phyloP scores from a whole-genome alignment of 495 filamentous ascomycete species.

The Echria macrotheca region DNA sequence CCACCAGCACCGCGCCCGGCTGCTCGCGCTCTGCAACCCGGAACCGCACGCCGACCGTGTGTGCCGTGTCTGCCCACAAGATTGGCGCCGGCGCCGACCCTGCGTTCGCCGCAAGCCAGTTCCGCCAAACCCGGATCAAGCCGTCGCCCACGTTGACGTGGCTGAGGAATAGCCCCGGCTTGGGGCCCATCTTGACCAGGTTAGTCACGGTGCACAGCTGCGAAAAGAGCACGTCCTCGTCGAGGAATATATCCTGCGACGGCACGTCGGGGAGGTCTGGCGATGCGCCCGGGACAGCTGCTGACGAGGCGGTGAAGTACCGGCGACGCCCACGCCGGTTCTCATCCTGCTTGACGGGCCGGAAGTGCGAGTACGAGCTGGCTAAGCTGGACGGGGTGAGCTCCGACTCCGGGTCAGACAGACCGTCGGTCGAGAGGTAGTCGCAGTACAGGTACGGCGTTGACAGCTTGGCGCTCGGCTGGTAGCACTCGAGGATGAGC shows the following conservation, averaged over 20 bases:
- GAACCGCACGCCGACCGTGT: conserved; percentile 54
- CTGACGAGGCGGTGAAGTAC: conserved; percentile 26
- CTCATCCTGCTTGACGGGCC: conserved; percentile 48
- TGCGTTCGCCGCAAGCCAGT: conserved; percentile 55
- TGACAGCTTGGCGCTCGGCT: conserved; percentile 61
- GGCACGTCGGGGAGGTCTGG: conserved; percentile 29
- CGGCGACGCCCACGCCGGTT: conserved; percentile 30
- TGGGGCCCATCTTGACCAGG: conserved; percentile 60
- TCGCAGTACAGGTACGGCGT: conserved; percentile 65
- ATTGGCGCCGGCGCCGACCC: conserved; percentile 22
- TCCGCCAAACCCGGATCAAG: conserved; percentile 59
- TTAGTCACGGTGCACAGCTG: conserved; percentile 65
- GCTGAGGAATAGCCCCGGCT: conserved; percentile 52
- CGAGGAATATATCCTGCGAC: conserved; percentile 57
- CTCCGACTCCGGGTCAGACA: conserved; percentile 35
- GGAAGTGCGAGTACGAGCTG: conserved; percentile 51
- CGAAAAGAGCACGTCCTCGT: conserved; percentile 62
- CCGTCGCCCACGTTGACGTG: conserved; percentile 59
- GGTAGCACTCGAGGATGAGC: conserved; percentile 72
- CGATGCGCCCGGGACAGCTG: background rate
- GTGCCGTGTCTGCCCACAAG: conserved; percentile 53
- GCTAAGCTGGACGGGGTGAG: conserved; percentile 25
- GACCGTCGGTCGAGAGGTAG: conserved; percentile 54
- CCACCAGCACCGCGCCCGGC: conserved; percentile 34
- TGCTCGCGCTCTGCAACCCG: conserved; percentile 35